A percentile compares a stretch with the other conserved stretches of the same genome.
These are phyloP conservation scores for Mortierella sp. DNA, from an alignment of 371 early-diverging fungal genomes.

Conservation along the genomic window DNA sequence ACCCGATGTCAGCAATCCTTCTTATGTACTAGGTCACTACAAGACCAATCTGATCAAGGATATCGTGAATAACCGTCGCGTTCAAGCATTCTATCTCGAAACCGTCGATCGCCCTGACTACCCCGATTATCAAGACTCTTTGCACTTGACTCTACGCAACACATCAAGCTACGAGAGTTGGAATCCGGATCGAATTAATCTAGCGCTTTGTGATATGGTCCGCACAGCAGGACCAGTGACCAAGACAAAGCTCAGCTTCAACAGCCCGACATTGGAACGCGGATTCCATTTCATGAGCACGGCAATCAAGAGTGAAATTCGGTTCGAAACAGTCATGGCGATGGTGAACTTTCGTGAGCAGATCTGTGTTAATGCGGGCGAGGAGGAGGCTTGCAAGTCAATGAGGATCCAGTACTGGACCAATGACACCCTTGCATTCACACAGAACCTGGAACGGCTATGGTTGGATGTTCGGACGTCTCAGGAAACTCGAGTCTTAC, in stretches of 20 bases:
- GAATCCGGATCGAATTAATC: constrained; percentile 15
- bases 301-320: constrained; percentile 11
- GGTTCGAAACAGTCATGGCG: constrained; percentile 16
- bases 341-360: constrained; percentile 20
- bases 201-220: constrained; percentile 20
- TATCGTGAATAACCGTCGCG: constrained; percentile 8
- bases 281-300: constrained; percentile 18
- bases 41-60: constrained; percentile 20
- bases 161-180: constrained; percentile 8
- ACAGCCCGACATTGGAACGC: constrained; percentile 19
- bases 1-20: constrained; percentile 4
- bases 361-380: constrained; percentile 2
- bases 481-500: constrained; percentile 7
- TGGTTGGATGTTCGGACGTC: constrained; percentile 23
- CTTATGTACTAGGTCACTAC: constrained; percentile 15
- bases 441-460: constrained; percentile 19
- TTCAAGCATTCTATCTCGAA: constrained; percentile 21
- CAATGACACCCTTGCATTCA: constrained; percentile 7
- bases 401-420: constrained; percentile 20
- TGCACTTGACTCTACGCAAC: constrained; percentile 12
- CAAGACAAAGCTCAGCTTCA: constrained; percentile 21
- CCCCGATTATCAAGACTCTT: constrained; percentile 9
- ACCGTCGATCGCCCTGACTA: constrained; percentile 13
- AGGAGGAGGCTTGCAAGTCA: constrained; percentile 11
- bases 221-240: constrained; percentile 11